Percentiles rank a stretch among this genome's conserved stretches.
These are phyloP conservation scores for Fistulifera solaris DNA, from an alignment of 108 stramenopile genomes.

Conservation along the genomic window DNA sequence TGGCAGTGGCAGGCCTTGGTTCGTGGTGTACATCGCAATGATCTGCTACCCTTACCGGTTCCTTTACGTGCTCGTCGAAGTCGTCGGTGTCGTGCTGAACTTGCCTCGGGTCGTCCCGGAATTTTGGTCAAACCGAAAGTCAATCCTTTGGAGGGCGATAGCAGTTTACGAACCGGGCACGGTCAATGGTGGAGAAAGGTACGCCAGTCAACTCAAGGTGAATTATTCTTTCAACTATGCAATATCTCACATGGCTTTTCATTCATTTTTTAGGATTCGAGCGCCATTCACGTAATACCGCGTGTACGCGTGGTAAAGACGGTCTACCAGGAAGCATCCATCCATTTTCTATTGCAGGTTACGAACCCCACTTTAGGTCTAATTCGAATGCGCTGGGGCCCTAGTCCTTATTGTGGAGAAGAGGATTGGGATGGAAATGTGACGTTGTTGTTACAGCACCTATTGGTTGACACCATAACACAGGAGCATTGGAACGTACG, in stretches of 20 bases:
- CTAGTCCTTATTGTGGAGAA: slow-evolving; percentile 35
- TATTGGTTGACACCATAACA: neutral
- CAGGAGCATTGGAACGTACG: slow-evolving; percentile 1
- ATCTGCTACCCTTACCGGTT: slow-evolving; percentile 53
- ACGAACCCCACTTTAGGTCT: slow-evolving; percentile 67
- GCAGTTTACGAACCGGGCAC: slow-evolving; percentile 54
- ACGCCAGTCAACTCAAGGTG: slow-evolving; percentile 5
- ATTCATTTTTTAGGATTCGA: slow-evolving; percentile 48
- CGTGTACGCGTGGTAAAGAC: slow-evolving; percentile 32
- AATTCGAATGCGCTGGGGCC: slow-evolving; percentile 48
- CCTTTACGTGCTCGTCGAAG: slow-evolving; percentile 50
- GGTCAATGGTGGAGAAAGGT: slow-evolving; percentile 79
- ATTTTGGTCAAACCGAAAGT: slow-evolving; percentile 81
- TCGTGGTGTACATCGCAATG: too few relatives aligned
- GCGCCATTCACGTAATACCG: slow-evolving; percentile 71
- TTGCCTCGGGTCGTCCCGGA: slow-evolving; percentile 67
- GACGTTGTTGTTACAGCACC: slow-evolving; percentile 5
- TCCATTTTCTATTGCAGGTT: slow-evolving; percentile 51
- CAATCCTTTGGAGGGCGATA: slow-evolving; percentile 87
- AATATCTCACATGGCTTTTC: too few relatives aligned
- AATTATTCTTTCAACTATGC: slow-evolving; percentile 3
- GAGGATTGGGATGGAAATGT: too few relatives aligned
- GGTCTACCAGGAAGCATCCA: slow-evolving; percentile 20
- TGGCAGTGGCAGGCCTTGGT: too few relatives aligned
- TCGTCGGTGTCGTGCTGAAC: slow-evolving; percentile 65